A percentile compares a stretch with the other conserved stretches of the same genome.
Evolutionary conservation across 352 stramenopile species (phyloP).

Genomic region (Pythium utonaiense): DNA sequence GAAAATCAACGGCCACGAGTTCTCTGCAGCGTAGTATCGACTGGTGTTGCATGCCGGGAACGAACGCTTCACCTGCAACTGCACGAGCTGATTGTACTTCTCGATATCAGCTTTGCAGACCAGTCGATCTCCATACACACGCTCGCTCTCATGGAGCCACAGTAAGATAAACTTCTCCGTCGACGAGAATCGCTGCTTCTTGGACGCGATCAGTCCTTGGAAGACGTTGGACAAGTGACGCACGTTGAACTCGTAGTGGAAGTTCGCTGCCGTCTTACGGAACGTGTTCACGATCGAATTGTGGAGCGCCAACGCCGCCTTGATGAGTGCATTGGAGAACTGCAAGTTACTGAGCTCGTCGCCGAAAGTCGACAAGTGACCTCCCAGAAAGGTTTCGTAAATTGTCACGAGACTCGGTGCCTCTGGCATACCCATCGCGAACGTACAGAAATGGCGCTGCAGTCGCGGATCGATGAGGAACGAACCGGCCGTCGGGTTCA

Average conservation of each 20-base stretch:
- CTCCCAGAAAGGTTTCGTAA: conserved; percentile 95
- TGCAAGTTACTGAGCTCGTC: conserved; percentile 86
- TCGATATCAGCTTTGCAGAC: conserved; percentile 90
- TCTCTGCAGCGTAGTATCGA: conserved; percentile 92
- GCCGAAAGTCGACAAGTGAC: conserved; percentile 89
- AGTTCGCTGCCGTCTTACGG: conserved; percentile 95
- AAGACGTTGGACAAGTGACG: conserved; percentile 95
- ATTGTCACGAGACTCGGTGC: conserved; percentile 93
- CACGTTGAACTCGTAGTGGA: conserved; percentile 98
- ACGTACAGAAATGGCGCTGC: conserved; percentile 95
- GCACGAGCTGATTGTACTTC: conserved; percentile 93
- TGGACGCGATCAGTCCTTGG: conserved; percentile 92
- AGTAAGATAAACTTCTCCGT: conserved; percentile 93
- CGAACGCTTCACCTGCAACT: conserved; percentile 92
- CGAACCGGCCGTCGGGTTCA: conserved; percentile 95
- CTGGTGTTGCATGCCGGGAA: conserved; percentile 91
- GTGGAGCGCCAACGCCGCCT: conserved; percentile 92
- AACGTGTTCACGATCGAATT: conserved; percentile 89
- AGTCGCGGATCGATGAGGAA: conserved; percentile 94
- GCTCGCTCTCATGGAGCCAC: conserved; percentile 95
- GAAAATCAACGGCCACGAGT: conserved; percentile 94
- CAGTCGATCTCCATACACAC: conserved; percentile 94
- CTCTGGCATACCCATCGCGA: conserved; percentile 94
- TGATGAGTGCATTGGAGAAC: conserved; percentile 90
- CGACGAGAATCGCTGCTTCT: conserved; percentile 89